These are phyloP conservation scores for Boletales sp. DNA, from an alignment of 768 basidiomycete genomes.

Conservation along the genomic window DNA sequence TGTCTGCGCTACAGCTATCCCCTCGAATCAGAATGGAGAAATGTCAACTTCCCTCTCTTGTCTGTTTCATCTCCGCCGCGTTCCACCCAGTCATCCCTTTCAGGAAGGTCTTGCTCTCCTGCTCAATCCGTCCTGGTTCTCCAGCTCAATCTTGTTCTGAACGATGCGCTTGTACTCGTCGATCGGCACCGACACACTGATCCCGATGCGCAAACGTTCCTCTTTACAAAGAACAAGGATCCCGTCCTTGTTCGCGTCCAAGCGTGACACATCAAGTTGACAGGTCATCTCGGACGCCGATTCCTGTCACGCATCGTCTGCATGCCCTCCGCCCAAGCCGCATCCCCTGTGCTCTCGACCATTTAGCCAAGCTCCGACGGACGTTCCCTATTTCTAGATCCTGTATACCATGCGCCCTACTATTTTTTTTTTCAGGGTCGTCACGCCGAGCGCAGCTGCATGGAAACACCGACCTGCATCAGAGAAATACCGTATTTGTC, in stretches of 20 bases:
- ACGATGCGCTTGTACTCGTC: constrained; percentile 1
- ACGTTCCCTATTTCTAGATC: constrained; percentile 1
- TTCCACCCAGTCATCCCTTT: constrained; percentile 11
- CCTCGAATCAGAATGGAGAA: constrained; percentile 20
- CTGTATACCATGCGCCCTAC: constrained; percentile 6
- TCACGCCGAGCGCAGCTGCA: constrained; percentile 16
- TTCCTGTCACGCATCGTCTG: constrained; percentile 3
- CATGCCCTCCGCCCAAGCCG: constrained; percentile 30
- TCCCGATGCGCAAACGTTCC: constrained; percentile 8
- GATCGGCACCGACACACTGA: constrained; percentile 21
- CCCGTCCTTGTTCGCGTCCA: too few relatives aligned
- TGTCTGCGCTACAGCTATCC: constrained; percentile 1
- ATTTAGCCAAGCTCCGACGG: constrained; percentile 19
- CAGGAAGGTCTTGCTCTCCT: constrained; percentile 14
- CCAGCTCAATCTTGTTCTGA: constrained; percentile 5
- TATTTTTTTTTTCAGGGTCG: constrained; percentile 20
- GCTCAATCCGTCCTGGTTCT: constrained; percentile 24
- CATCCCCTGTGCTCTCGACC: constrained; percentile 19
- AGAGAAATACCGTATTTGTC: constrained; percentile 5
- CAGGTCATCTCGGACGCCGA: constrained; percentile 1
- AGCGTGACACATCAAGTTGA: too few relatives aligned
- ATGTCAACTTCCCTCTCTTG: neutral
- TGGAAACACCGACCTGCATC: constrained; percentile 20
- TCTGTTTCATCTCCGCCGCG: constrained; percentile 31
- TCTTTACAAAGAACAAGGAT: neutral